A percentile compares a stretch with the other conserved stretches of the same genome.
Evolutionary conservation across 2,329 filamentous ascomycete species (phyloP).

Genomic region (Neonectria hederae): DNA sequence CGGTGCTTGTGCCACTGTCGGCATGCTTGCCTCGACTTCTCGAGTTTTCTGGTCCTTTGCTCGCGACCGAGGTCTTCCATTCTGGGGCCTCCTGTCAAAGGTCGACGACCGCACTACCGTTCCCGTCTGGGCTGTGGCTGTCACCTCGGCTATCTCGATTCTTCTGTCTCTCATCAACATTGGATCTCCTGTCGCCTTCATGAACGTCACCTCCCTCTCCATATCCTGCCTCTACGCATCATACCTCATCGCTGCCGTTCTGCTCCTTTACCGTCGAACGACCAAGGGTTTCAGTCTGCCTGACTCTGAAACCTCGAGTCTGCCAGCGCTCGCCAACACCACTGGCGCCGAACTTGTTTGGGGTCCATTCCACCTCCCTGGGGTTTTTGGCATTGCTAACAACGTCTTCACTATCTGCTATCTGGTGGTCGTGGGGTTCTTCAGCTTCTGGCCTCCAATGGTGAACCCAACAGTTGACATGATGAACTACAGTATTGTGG

Average conservation of each 20-base stretch:
- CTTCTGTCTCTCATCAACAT: slow-evolving; percentile 48
- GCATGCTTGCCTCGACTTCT: slow-evolving; percentile 66
- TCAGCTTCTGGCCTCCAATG: slow-evolving; percentile 60
- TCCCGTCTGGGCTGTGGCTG: slow-evolving; percentile 41
- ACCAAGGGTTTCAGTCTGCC: slow-evolving; percentile 42
- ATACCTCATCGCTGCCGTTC: slow-evolving; percentile 42
- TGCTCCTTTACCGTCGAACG: slow-evolving; percentile 44
- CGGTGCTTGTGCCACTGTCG: slow-evolving; percentile 58
- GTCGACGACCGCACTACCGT: slow-evolving; percentile 42
- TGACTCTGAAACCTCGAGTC: slow-evolving; percentile 18
- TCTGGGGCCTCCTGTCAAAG: slow-evolving; percentile 42
- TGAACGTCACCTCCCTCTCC: slow-evolving; percentile 44
- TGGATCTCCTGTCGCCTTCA: slow-evolving; percentile 44
- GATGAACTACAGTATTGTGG: slow-evolving; percentile 60
- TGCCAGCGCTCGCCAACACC: slow-evolving; percentile 44
- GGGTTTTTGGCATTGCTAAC: slow-evolving; percentile 60
- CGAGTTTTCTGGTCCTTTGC: slow-evolving; percentile 65
- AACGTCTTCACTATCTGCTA: slow-evolving; percentile 64
- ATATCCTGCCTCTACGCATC: slow-evolving; percentile 45
- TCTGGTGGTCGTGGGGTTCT: slow-evolving; percentile 65
- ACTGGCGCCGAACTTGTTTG: slow-evolving; percentile 50
- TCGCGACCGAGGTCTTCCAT: slow-evolving; percentile 45
- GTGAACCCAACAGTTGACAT: slow-evolving; percentile 43
- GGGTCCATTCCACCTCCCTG: slow-evolving; percentile 65
- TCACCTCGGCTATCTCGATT: slow-evolving; percentile 41